These are phyloP conservation scores for Claviceps quebecensis DNA, from an alignment of 2,329 filamentous ascomycete species.

Conservation along the genomic window DNA sequence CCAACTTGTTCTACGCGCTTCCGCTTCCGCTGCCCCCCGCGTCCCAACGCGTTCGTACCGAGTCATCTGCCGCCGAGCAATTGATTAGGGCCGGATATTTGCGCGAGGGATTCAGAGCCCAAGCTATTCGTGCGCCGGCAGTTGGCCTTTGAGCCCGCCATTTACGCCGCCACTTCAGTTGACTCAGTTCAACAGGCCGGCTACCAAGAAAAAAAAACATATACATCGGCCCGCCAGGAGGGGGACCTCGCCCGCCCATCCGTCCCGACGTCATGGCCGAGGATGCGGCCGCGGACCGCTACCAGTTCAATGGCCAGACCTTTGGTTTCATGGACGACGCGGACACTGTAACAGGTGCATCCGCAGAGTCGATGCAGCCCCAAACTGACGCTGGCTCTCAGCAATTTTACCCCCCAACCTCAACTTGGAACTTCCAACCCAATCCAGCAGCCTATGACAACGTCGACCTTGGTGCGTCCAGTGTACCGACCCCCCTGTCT, in stretches of 20 bases:
- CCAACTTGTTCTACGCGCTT: constrained; percentile 1
- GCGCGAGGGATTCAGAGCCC: background rate
- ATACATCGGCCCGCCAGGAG: background rate
- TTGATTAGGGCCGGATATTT: background rate
- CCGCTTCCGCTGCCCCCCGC: background rate
- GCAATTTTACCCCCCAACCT: constrained; percentile 16
- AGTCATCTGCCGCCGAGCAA: background rate
- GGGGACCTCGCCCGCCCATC: constrained; percentile 2
- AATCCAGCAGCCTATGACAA: constrained; percentile 31
- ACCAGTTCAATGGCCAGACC: constrained; percentile 30
- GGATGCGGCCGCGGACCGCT: constrained; percentile 26
- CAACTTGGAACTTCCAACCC: constrained; percentile 34
- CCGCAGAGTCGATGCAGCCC: constrained; percentile 17
- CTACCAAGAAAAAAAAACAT: background rate
- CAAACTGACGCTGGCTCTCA: constrained; percentile 20
- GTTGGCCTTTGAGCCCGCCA: background rate
- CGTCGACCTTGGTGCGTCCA: constrained; percentile 24
- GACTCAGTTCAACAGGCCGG: background rate
- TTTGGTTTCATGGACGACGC: constrained; percentile 23
- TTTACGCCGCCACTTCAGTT: background rate
- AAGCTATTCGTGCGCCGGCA: constrained; percentile 1
- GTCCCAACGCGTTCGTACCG: background rate
- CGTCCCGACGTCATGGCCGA: constrained; percentile 22
- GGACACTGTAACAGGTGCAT: constrained; percentile 16
- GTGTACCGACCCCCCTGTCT: constrained; percentile 19